A percentile compares a stretch with the other conserved stretches of the same genome.
Conservation (phyloP, 139 green algal species). For the Closterium sp. region DNA sequence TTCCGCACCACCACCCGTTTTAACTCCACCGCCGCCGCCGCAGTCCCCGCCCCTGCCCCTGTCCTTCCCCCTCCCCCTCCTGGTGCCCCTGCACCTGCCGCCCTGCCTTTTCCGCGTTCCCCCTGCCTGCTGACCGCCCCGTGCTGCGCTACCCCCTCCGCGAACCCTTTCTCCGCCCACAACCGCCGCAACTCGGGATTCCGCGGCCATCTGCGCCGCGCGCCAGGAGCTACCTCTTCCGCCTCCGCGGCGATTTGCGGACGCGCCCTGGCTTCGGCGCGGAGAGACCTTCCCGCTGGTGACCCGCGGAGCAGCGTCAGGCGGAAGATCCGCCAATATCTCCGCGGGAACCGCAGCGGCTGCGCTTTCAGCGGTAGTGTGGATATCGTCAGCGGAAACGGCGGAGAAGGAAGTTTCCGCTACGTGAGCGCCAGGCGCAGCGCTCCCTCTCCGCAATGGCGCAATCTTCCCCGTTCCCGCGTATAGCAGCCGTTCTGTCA, state of each 20-base stretch:
- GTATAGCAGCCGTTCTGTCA: not conserved
- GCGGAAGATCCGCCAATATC: not conserved
- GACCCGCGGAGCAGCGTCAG: not conserved
- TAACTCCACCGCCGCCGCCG: not conserved
- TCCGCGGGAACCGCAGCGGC: not conserved
- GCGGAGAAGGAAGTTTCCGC: not conserved
- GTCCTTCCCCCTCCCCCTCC: no score
- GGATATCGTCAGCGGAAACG: not conserved
- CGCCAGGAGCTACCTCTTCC: not conserved
- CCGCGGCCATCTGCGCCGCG: not conserved
- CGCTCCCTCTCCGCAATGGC: not conserved
- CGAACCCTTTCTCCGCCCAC: not conserved
- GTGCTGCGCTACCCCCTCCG: not conserved
- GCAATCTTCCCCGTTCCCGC: not conserved
- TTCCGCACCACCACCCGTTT: not conserved
- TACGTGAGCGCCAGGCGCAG: not conserved
- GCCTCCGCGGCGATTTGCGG: not conserved
- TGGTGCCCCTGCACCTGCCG: no score
- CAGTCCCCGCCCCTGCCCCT: no score
- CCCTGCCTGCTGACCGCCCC: not conserved
- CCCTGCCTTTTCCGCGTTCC: no score
- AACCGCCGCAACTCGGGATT: not conserved
- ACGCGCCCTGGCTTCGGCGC: not conserved
- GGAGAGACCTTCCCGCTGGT: not conserved
- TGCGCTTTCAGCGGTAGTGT: not conserved